phyloP scores from a whole-genome alignment of 2,329 filamentous ascomycete species.

The Stachybotrys echinatus region DNA sequence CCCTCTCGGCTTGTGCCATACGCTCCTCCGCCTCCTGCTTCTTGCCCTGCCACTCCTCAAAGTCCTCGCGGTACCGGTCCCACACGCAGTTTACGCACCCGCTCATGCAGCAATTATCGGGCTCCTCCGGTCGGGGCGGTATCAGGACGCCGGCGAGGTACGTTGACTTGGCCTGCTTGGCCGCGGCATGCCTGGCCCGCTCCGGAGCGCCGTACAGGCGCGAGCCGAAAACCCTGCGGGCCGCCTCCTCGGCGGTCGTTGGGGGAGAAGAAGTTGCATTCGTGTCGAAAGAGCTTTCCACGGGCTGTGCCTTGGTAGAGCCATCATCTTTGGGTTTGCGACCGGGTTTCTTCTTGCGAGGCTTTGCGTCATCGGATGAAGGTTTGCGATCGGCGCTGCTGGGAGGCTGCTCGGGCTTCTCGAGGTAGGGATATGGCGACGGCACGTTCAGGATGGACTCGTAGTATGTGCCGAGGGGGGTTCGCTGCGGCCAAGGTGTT shows the following conservation, averaged over 20 bases:
- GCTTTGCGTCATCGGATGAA: slow-evolving; percentile 9
- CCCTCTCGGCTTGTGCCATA: slow-evolving; percentile 29
- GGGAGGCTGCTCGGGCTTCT: slow-evolving; percentile 39
- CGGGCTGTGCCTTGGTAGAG: slow-evolving; percentile 4
- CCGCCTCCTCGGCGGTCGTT: slow-evolving; percentile 45
- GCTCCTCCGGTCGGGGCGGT: slow-evolving; percentile 79
- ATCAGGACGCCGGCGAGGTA: slow-evolving; percentile 75
- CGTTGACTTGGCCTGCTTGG: slow-evolving; percentile 52
- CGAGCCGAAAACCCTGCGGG: slow-evolving; percentile 75
- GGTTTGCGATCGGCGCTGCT: slow-evolving; percentile 24
- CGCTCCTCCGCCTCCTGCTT: slow-evolving; percentile 59
- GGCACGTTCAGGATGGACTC: slow-evolving; percentile 47
- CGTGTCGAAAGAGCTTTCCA: background rate
- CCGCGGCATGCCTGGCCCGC: slow-evolving; percentile 53
- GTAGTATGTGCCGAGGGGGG: slow-evolving; percentile 54
- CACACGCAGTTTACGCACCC: slow-evolving; percentile 97
- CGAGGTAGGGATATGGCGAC: slow-evolving; percentile 28
- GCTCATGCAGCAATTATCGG: slow-evolving; percentile 99
- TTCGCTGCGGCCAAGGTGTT: slow-evolving; percentile 29
- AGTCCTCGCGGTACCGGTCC: slow-evolving; percentile 85
- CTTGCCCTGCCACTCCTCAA: slow-evolving; percentile 78
- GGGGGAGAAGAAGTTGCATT: slow-evolving; percentile 10
- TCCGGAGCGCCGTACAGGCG: slow-evolving; percentile 69
- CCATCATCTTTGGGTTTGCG: slow-evolving; percentile 14
- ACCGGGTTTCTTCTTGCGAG: slow-evolving; percentile 21